phyloP scores from a whole-genome alignment of 1,284 basidiomycete genomes.

The Sanguinoderma infundibulare region DNA sequence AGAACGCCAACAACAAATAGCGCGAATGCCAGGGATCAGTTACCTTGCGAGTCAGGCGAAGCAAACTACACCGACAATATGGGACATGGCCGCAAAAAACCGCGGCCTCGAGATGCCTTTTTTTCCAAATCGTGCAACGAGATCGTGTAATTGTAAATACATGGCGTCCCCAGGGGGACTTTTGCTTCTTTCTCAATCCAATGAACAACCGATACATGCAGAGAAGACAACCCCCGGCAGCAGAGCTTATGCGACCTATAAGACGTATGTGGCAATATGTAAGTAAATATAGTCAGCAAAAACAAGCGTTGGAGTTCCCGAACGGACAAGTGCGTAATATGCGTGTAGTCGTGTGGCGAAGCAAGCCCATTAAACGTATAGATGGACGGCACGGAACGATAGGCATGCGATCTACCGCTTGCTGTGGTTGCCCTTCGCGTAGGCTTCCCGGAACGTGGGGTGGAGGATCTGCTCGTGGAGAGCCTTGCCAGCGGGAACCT shows the following conservation, averaged over 20 bases:
- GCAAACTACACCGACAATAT: not conserved
- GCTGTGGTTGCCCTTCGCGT: conserved; percentile 20
- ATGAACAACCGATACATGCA: conserved; percentile 18
- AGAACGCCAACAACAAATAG: not conserved
- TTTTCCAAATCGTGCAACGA: conserved; percentile 11
- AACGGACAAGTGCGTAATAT: not conserved
- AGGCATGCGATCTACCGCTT: conserved; percentile 24
- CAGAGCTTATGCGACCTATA: not conserved
- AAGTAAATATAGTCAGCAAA: not conserved
- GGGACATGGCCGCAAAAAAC: not conserved
- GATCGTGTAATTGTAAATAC: conserved; percentile 19
- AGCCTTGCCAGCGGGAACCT: conserved; percentile 89
- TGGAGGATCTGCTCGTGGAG: conserved; percentile 87
- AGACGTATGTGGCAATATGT: not conserved
- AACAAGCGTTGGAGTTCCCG: not conserved
- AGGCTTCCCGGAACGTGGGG: conserved; percentile 33
- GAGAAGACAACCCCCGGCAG: not conserved
- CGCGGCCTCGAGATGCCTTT: not conserved
- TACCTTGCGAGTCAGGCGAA: no score
- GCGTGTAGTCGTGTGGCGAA: not conserved
- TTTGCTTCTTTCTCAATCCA: conserved; percentile 21
- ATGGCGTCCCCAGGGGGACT: conserved; percentile 15
- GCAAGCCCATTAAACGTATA: not conserved
- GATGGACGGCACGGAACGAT: not conserved
- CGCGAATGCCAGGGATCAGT: no score